phyloP scores from a whole-genome alignment of 495 filamentous ascomycete genomes.

The Lasiosphaeriaceae sp. region DNA sequence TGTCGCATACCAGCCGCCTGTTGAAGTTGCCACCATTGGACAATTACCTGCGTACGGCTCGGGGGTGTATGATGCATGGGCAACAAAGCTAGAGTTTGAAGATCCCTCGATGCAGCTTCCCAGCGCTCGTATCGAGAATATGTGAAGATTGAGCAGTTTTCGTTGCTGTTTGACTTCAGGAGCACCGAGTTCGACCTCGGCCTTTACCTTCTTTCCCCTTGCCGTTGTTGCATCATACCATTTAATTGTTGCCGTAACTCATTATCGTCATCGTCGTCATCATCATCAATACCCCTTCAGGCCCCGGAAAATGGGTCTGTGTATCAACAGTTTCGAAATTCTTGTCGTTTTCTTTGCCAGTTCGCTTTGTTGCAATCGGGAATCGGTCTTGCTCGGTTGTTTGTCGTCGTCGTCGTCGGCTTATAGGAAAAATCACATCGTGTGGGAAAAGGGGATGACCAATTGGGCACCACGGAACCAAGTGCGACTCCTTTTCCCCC shows the following conservation, averaged over 20 bases:
- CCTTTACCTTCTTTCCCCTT: not conserved
- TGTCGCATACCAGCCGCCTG: conserved; percentile 40
- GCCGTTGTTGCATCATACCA: no score
- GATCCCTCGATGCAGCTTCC: conserved; percentile 45
- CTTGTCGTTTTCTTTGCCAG: not conserved
- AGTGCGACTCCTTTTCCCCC: not conserved
- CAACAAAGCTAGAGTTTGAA: conserved; percentile 42
- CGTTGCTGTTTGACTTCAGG: not conserved
- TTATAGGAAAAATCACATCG: not conserved
- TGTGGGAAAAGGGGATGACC: not conserved
- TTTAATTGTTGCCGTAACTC: no score
- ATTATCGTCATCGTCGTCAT: conserved; percentile 8
- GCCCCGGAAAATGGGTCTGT: conserved; percentile 5
- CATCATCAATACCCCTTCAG: conserved; percentile 21
- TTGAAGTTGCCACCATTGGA: conserved; percentile 39
- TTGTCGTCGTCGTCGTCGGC: not conserved
- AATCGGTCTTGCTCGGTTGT: not conserved
- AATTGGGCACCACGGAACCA: not conserved
- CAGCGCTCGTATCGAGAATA: conserved; percentile 41
- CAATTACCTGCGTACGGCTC: conserved; percentile 32
- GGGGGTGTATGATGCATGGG: conserved; percentile 36
- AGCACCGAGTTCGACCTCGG: no score
- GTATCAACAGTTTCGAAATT: conserved; percentile 12
- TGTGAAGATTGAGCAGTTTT: conserved; percentile 26
- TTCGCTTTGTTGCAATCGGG: no score